A percentile compares a stretch with the other conserved stretches of the same genome.
Conservation (phyloP, 2,329 filamentous ascomycete genomes). For the Aureobasidium sp. region DNA sequence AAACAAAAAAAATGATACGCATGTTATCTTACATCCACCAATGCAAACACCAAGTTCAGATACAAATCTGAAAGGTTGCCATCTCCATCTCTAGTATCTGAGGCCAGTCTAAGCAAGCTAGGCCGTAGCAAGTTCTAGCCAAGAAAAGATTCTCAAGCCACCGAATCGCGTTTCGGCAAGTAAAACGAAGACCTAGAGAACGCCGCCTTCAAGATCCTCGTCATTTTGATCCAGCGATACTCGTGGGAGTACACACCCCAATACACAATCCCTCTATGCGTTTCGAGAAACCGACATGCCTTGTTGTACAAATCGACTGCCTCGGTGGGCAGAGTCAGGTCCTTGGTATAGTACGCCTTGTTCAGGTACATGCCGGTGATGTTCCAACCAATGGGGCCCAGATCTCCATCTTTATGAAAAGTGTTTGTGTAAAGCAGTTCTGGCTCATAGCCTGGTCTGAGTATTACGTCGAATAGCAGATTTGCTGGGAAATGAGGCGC, state of each 20-base stretch:
- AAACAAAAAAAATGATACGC: too few relatives aligned
- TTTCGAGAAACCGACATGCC: background rate
- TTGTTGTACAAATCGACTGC: background rate
- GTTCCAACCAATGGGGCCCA: background rate
- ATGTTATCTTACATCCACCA: too few relatives aligned
- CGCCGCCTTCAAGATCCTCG: background rate
- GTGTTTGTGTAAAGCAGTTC: background rate
- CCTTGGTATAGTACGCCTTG: background rate
- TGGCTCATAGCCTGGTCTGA: background rate
- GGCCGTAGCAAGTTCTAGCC: too few relatives aligned
- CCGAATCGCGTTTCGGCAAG: background rate
- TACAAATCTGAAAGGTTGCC: too few relatives aligned
- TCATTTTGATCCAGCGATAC: background rate
- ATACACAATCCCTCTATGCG: background rate
- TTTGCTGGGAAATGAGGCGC: background rate
- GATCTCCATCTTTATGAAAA: background rate
- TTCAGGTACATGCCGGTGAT: background rate
- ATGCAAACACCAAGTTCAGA: too few relatives aligned
- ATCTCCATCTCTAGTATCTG: too few relatives aligned
- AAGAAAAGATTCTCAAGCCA: too few relatives aligned
- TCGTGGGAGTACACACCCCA: background rate
- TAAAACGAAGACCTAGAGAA: background rate
- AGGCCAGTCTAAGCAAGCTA: too few relatives aligned
- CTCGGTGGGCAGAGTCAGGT: background rate
- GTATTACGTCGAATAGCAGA: background rate